These are phyloP conservation scores for Liriodendron chinense DNA, from an alignment of 164 flowering plant genomes.

Conservation along the genomic window DNA sequence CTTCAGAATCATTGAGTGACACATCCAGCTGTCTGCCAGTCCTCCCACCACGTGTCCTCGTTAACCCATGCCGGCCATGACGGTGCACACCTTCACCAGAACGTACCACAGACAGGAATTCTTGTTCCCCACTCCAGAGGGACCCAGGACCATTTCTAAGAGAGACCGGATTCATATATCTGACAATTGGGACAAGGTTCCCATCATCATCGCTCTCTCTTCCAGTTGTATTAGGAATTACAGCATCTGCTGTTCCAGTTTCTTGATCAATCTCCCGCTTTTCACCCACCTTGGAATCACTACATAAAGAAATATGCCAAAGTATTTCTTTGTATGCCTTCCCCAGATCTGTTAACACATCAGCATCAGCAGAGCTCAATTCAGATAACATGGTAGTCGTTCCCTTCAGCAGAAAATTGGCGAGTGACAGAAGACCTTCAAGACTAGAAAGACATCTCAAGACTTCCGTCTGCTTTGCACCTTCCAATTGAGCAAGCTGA, in stretches of 20 bases:
- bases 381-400: constrained; percentile 64
- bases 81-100: constrained; percentile 69
- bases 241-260: constrained; percentile 45
- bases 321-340: constrained; percentile 61
- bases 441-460: constrained; percentile 63
- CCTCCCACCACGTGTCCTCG: constrained; percentile 75
- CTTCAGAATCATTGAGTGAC: constrained; percentile 62
- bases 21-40: constrained; percentile 59
- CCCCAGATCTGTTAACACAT: constrained; percentile 79
- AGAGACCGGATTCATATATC: constrained; percentile 66
- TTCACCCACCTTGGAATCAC: constrained; percentile 70
- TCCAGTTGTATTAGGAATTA: constrained; percentile 43
- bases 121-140: constrained; percentile 68
- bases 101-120: constrained; percentile 61
- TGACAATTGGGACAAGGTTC: constrained; percentile 38
- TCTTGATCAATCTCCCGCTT: constrained; percentile 51
- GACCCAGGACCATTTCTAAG: constrained; percentile 52
- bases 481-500: constrained; percentile 51
- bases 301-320: constrained; percentile 75
- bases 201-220: constrained; percentile 79
- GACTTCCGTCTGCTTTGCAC: constrained; percentile 42
- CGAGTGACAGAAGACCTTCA: constrained; percentile 69
- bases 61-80: constrained; percentile 66
- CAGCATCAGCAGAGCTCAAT: constrained; percentile 74
- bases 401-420: constrained; percentile 69